These are phyloP conservation scores for Phytophthora tentaculata DNA, from an alignment of 352 stramenopile genomes.

Conservation along the genomic window DNA sequence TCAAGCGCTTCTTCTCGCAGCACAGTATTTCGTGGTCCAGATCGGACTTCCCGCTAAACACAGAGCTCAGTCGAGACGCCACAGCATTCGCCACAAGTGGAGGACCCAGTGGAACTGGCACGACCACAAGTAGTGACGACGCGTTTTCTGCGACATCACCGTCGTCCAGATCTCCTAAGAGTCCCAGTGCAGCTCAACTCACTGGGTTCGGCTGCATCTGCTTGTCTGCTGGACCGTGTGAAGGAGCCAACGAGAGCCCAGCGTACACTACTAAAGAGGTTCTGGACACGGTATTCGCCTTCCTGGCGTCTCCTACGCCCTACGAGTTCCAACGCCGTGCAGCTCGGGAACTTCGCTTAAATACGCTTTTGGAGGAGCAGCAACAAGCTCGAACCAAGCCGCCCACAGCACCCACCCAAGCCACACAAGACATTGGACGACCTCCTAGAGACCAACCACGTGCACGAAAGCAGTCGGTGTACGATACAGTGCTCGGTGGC, in stretches of 20 bases:
- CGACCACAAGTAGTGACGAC: constrained; percentile 31
- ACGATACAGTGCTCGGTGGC: constrained; percentile 31
- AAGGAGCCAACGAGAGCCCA: constrained; percentile 55
- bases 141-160: constrained; percentile 28
- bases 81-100: constrained; percentile 24
- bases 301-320: constrained; percentile 72
- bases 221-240: constrained; percentile 73
- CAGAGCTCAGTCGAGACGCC: constrained; percentile 52
- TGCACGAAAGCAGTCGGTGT: constrained; percentile 30
- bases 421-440: constrained; percentile 13
- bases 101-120: constrained; percentile 17
- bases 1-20: constrained; percentile 85
- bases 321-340: constrained; percentile 82
- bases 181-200: constrained; percentile 43
- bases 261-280: constrained; percentile 77
- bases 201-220: constrained; percentile 75
- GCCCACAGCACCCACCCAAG: no score
- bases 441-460: constrained; percentile 19
- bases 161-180: constrained; percentile 34
- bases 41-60: constrained; percentile 67
- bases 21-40: constrained; percentile 84
- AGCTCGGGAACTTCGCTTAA: constrained; percentile 53
- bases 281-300: constrained; percentile 84
- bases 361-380: constrained; percentile 51
- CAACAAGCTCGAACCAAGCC: constrained; percentile 20